Evolutionary conservation across 129 eudicot genomes (phyloP), one percentile per base, ranked within the genome.

Genomic region (Silybum marianum): DNA sequence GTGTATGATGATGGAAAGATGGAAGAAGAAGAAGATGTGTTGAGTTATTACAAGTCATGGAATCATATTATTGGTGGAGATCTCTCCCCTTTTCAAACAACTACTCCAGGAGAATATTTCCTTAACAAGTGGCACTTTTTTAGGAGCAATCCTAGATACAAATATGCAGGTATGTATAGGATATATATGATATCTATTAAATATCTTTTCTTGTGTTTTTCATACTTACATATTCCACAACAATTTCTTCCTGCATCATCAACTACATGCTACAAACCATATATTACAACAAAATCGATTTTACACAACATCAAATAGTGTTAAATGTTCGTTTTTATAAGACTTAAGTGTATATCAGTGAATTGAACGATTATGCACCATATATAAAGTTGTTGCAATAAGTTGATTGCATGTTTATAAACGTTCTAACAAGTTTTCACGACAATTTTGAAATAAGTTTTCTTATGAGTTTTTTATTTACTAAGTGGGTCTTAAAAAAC

Each of bases 1-100:
- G 77, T 42, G 77, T 73, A 73, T 73, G 77, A 73, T 40, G 77
- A 73, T 23, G 65, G 22, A 18, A 44, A 4, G 38, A 44, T 23
- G 18, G 38, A 44, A 14, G 77, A 73, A 24, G 38, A 73, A 14
- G 66, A 73, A 24, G 39, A 73, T 44, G 77, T 13, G 3, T 73
- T 73, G 65, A 2, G 51, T 73, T 73, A 73, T 44, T 75, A 75
- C 78, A 75, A 75, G 68, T 75, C 78, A 51, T 75, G 78, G 69
- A 75, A 75, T 75, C 78, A 58, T 58, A 58, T 58, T 5, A 58
- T 58, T 18, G 66, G 66, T 58, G 66, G 66, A 5, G 66, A 58
- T 75, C 78, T 75, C 44, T 75, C 78, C 9, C 18, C 69, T 51
- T 75, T 75, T 28, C 69, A 75, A 32, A 13, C 36, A 18, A 10